A percentile compares a stretch with the other conserved stretches of the same genome.
Conservation (phyloP, 1,284 basidiomycete species). For the Heterobasidion occidentale region DNA sequence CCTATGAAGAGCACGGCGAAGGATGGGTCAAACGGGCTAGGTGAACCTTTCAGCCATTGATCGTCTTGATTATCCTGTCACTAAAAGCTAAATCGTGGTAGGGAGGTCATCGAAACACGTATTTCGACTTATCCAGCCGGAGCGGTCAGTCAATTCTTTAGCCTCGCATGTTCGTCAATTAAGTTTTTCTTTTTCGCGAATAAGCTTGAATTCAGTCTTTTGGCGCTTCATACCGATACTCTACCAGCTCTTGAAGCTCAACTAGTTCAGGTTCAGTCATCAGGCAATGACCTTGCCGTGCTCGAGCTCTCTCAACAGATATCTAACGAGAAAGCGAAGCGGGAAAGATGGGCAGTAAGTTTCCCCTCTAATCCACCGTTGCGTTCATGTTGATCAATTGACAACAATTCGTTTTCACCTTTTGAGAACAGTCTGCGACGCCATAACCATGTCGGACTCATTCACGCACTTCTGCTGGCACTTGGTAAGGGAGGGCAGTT, state of each 20-base stretch:
- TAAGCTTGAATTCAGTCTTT: conserved; percentile 86
- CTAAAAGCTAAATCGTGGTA: conserved; percentile 19
- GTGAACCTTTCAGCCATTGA: conserved; percentile 25
- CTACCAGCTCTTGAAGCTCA: conserved; percentile 58
- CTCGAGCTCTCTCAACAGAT: conserved; percentile 55
- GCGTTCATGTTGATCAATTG: conserved; percentile 12
- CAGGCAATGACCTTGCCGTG: conserved; percentile 35
- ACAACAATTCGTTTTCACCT: not conserved
- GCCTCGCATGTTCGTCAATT: not conserved
- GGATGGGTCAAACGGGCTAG: conserved; percentile 79
- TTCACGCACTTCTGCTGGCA: conserved; percentile 60
- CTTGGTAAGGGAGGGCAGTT: conserved; percentile 60
- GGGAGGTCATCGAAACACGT: conserved; percentile 76
- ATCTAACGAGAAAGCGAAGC: conserved; percentile 71
- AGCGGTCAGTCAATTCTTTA: conserved; percentile 47
- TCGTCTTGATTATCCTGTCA: conserved; percentile 3
- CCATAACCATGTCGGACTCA: conserved; percentile 79
- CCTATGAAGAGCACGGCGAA: conserved; percentile 55
- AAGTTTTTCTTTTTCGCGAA: conserved; percentile 5
- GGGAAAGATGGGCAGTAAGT: conserved; percentile 75
- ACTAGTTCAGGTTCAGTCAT: conserved; percentile 37
- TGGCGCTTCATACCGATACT: conserved; percentile 78
- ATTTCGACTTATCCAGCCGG: conserved; percentile 84
- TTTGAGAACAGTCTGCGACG: conserved; percentile 77
- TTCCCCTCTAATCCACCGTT: not conserved